Percentiles rank a stretch among this genome's conserved stretches.
phyloP scores from a whole-genome alignment of 1,139 yeast species.

The Kodamaea derodonti region DNA sequence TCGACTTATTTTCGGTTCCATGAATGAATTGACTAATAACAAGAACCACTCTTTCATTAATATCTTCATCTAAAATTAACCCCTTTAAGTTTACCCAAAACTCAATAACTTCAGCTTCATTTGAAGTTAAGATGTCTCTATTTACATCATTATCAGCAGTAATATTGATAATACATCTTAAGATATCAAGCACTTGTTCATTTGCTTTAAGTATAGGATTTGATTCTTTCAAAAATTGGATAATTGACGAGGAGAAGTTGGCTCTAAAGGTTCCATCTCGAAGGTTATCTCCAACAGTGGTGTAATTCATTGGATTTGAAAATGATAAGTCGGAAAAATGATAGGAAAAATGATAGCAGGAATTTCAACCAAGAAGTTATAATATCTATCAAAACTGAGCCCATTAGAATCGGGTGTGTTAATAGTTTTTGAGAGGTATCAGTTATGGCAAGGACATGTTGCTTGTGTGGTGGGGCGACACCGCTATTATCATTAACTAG shows the following conservation, averaged over 20 bases:
- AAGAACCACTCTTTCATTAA: constrained; percentile 15
- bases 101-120: constrained; percentile 6
- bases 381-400: too few species aligned
- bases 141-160: constrained; percentile 37
- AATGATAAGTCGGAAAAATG: too few species aligned
- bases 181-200: constrained; percentile 12
- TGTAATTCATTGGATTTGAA: constrained; percentile 1
- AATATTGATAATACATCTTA: constrained; percentile 32
- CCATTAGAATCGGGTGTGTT: too few species aligned
- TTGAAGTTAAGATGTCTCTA: constrained; percentile 18
- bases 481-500: too few species aligned
- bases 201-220: not conserved
- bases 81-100: constrained; percentile 20
- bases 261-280: constrained; percentile 24
- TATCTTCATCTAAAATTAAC: constrained; percentile 2
- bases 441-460: too few species aligned
- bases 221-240: constrained; percentile 2
- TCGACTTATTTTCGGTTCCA: constrained; percentile 19
- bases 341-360: too few species aligned
- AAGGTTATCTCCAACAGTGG: constrained; percentile 23
- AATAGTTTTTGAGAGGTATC: too few species aligned
- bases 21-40: constrained; percentile 35
- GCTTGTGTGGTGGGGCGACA: too few species aligned
- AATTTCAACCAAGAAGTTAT: too few species aligned
- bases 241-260: constrained; percentile 2